Evolutionary conservation across 352 stramenopile genomes (phyloP).

Genomic region (Globisporangium nodosum): DNA sequence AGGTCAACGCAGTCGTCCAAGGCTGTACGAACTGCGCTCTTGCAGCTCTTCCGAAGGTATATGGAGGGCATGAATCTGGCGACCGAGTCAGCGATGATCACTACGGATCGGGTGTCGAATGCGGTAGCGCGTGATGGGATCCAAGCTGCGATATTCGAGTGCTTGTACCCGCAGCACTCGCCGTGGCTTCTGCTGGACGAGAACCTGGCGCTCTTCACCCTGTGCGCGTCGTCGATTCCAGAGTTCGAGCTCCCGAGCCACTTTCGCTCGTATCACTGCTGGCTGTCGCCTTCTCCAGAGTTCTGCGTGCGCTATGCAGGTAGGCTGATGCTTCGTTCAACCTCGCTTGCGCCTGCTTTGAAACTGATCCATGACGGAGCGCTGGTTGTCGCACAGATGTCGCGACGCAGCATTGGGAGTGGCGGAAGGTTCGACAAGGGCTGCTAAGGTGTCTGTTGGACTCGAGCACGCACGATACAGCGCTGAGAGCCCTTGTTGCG

Average conservation of each 20-base stretch:
- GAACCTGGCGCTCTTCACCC: conserved; percentile 30
- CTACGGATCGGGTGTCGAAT: conserved; percentile 16
- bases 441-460: conserved; percentile 27
- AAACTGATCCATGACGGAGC: neutral
- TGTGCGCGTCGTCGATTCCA: conserved; percentile 27
- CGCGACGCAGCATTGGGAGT: conserved; percentile 42
- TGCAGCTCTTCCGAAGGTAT: conserved; percentile 34
- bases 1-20: conserved; percentile 3
- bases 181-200: conserved; percentile 22
- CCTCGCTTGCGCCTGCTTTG: too few relatives aligned
- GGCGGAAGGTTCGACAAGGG: conserved; percentile 30
- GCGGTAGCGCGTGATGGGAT: conserved; percentile 19
- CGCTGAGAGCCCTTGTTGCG: conserved; percentile 33
- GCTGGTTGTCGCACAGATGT: conserved; percentile 14
- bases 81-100: conserved; percentile 24
- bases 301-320: conserved; percentile 46
- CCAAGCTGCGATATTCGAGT: conserved; percentile 31
- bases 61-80: conserved; percentile 34
- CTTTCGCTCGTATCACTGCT: conserved; percentile 27
- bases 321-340: conserved; percentile 9
- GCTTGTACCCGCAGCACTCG: conserved; percentile 35
- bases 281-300: conserved; percentile 22
- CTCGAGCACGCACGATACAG: conserved; percentile 22
- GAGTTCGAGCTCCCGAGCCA: conserved; percentile 24
- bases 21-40: conserved; percentile 16